Percentiles rank a stretch among this genome's conserved stretches.
Conservation (phyloP, 2,329 filamentous ascomycete genomes). For the Ophiostoma novo-ulmi region DNA sequence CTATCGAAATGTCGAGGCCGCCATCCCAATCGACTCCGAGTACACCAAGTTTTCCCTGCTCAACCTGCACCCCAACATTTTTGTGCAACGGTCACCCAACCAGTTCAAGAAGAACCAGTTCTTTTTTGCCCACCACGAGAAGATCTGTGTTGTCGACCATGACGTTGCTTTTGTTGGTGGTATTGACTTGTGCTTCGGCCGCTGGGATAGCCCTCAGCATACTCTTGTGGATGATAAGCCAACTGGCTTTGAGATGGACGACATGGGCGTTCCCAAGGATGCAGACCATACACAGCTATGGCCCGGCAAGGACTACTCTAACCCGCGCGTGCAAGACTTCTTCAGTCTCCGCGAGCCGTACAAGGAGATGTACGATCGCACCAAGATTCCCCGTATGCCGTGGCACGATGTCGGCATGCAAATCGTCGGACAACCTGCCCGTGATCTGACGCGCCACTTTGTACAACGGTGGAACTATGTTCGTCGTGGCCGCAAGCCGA, state of each 20-base stretch:
- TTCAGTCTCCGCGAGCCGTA: constrained; percentile 90
- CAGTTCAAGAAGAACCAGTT: constrained; percentile 99
- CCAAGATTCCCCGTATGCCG: constrained; percentile 85
- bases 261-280: constrained; percentile 70
- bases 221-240: constrained; percentile 86
- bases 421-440: constrained; percentile 88
- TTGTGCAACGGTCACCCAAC: constrained; percentile 92
- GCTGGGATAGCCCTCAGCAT: constrained; percentile 96
- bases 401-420: constrained; percentile 99
- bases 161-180: constrained; percentile 93
- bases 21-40: constrained; percentile 95
- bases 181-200: constrained; percentile 91
- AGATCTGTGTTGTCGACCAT: constrained; percentile 94
- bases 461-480: constrained; percentile 98
- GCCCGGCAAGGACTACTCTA: constrained; percentile 97
- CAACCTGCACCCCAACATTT: constrained; percentile 92
- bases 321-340: constrained; percentile 92
- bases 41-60: constrained; percentile 96
- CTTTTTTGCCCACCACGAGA: constrained; percentile 98
- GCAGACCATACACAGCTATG: constrained; percentile 93
- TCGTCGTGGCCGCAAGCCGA: constrained; percentile 84
- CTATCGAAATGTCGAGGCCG: constrained; percentile 95
- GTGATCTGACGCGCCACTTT: constrained; percentile 91
- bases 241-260: constrained; percentile 81
- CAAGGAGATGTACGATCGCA: constrained; percentile 97